Evolutionary conservation across 2,329 filamentous ascomycete species (phyloP).

Genomic region (Pseudogymnoascus sp.): DNA sequence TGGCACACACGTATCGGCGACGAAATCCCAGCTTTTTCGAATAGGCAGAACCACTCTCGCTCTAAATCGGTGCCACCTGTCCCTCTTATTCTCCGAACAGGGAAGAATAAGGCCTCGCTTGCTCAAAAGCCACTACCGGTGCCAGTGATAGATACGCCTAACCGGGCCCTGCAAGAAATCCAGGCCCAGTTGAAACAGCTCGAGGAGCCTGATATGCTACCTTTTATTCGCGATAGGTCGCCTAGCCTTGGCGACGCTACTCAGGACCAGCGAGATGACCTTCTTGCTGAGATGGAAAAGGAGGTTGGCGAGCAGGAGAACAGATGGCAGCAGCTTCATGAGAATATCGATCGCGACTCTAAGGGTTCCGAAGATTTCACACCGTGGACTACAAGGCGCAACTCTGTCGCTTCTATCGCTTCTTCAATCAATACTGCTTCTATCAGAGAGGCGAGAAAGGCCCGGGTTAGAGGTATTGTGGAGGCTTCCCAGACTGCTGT

Average conservation of each 20-base stretch:
- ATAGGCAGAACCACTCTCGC: constrained; percentile 37
- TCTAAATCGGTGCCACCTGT: constrained; percentile 46
- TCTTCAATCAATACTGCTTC: background rate
- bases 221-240: background rate
- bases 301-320: constrained; percentile 55
- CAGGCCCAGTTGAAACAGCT: constrained; percentile 26
- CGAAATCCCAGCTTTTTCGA: constrained; percentile 50
- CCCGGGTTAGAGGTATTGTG: background rate
- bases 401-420: background rate
- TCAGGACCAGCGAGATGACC: constrained; percentile 16
- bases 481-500: background rate
- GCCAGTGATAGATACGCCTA: constrained; percentile 20
- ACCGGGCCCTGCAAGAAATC: constrained; percentile 24
- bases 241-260: background rate
- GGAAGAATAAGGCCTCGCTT: constrained; percentile 35
- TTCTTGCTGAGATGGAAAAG: constrained; percentile 51
- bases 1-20: constrained; percentile 55
- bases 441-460: background rate
- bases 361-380: constrained; percentile 8
- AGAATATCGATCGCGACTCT: constrained; percentile 36
- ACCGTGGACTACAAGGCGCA: background rate
- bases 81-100: constrained; percentile 42
- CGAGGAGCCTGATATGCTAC: constrained; percentile 18
- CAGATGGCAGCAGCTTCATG: constrained; percentile 51
- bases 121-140: constrained; percentile 28